These are phyloP conservation scores for Akanthomyces lecanii DNA, from an alignment of 2,329 filamentous ascomycete genomes.

Conservation along the genomic window DNA sequence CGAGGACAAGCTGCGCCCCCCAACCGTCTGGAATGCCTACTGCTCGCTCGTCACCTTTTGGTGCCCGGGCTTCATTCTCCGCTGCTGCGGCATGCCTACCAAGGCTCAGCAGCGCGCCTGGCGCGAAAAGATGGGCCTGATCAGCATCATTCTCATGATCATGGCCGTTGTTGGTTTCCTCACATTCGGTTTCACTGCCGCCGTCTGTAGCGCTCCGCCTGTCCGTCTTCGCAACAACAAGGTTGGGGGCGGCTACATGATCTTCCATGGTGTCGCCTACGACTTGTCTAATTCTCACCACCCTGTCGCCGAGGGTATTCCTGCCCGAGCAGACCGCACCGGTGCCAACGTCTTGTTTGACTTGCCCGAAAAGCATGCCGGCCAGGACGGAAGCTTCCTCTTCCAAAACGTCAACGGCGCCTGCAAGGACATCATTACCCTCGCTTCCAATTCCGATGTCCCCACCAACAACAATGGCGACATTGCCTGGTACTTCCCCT, in stretches of 20 bases:
- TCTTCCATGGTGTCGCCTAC: conserved; percentile 90
- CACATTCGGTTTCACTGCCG: conserved; percentile 91
- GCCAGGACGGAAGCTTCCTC: conserved; percentile 92
- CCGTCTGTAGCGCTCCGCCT: conserved; percentile 72
- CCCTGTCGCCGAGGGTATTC: conserved; percentile 74
- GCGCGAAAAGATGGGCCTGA: conserved; percentile 96
- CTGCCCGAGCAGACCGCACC: conserved; percentile 42
- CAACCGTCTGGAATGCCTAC: conserved; percentile 92
- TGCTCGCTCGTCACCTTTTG: conserved; percentile 93
- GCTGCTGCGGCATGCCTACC: conserved; percentile 78
- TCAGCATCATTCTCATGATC: conserved; percentile 87
- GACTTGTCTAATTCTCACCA: conserved; percentile 74
- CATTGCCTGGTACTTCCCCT: conserved; percentile 96
- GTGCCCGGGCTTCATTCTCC: conserved; percentile 79
- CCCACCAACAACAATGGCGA: conserved; percentile 69
- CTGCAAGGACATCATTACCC: conserved; percentile 86
- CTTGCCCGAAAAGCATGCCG: conserved; percentile 73
- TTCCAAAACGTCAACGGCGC: conserved; percentile 98
- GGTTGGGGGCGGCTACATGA: conserved; percentile 81
- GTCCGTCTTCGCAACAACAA: conserved; percentile 77
- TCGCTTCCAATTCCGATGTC: conserved; percentile 66
- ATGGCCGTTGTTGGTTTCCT: conserved; percentile 89
- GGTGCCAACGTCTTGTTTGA: conserved; percentile 82
- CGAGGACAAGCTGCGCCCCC: conserved; percentile 67
- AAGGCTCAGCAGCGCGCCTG: conserved; percentile 88